phyloP scores from a whole-genome alignment of 495 filamentous ascomycete species.

The Penicillium steckii region DNA sequence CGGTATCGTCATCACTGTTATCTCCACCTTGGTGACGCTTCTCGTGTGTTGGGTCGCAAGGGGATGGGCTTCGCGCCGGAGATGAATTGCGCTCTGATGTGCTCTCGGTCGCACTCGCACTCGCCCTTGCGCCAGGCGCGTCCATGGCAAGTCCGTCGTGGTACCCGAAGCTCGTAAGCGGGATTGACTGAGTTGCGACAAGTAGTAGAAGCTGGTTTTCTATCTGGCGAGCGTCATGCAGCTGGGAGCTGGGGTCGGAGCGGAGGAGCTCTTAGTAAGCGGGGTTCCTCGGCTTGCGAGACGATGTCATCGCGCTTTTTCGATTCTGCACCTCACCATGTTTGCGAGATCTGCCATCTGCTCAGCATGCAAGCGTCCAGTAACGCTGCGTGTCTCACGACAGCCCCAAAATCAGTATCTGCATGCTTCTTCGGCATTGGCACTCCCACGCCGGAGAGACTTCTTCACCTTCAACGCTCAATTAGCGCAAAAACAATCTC shows the following conservation, averaged over 20 bases:
- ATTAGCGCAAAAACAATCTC: conserved; percentile 35
- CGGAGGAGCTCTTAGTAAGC: conserved; percentile 26
- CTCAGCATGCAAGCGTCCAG: conserved; percentile 27
- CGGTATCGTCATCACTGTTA: conserved; percentile 22
- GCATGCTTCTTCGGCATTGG: conserved; percentile 36
- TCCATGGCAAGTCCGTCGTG: conserved; percentile 42
- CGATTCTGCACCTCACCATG: conserved; percentile 22
- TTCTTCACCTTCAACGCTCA: conserved; percentile 53
- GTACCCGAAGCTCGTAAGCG: conserved; percentile 26
- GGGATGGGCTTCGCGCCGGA: conserved; percentile 20
- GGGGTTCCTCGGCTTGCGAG: conserved; percentile 12
- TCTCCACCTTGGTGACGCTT: conserved; percentile 12
- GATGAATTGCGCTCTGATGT: conserved; percentile 18
- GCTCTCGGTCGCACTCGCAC: conserved; percentile 21
- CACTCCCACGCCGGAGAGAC: conserved; percentile 38
- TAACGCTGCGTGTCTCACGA: conserved; percentile 18
- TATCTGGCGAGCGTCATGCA: conserved; percentile 1
- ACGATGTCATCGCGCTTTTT: conserved; percentile 17
- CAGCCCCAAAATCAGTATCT: conserved; percentile 36
- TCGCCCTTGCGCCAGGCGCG: conserved; percentile 42
- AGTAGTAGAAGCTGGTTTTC: conserved; percentile 12
- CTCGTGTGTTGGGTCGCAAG: conserved; percentile 18
- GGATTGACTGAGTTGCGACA: conserved; percentile 23
- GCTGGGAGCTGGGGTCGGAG: conserved; percentile 26
- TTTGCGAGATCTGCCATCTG: conserved; percentile 38